These are phyloP conservation scores for Leucoagaricus sp. DNA, from an alignment of 1,284 basidiomycete species.

Conservation along the genomic window DNA sequence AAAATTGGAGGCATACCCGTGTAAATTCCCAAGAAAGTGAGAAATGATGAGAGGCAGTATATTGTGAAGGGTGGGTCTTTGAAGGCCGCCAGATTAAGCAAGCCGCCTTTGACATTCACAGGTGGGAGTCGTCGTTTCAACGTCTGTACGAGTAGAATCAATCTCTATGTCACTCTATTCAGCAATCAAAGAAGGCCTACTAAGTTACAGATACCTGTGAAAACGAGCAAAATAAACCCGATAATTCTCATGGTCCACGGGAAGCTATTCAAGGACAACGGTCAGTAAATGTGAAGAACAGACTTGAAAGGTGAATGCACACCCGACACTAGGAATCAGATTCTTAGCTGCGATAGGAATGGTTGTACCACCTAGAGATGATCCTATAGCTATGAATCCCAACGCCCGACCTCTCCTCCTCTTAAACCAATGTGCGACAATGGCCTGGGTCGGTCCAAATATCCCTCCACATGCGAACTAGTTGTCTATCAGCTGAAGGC, in stretches of 20 bases:
- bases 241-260: conserved; percentile 63
- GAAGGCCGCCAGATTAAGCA: conserved; percentile 50
- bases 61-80: conserved; percentile 41
- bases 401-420: conserved; percentile 41
- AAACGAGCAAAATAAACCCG: conserved; percentile 50
- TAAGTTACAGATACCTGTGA: conserved; percentile 45
- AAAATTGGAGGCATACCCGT: conserved; percentile 37
- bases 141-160: conserved; percentile 29
- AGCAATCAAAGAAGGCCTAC: conserved; percentile 21
- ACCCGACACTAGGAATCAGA: conserved; percentile 48
- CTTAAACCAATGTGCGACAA: conserved; percentile 55
- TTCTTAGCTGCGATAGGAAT: conserved; percentile 47
- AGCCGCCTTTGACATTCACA: conserved; percentile 39
- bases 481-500: background rate
- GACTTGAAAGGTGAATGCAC: conserved; percentile 14
- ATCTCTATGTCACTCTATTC: background rate
- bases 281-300: conserved; percentile 30
- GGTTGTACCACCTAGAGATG: conserved; percentile 47
- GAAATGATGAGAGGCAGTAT: conserved; percentile 42
- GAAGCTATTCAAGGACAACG: conserved; percentile 40
- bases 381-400: conserved; percentile 43
- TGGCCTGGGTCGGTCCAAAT: conserved; percentile 47
- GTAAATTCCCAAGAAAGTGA: conserved; percentile 58
- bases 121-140: conserved; percentile 52
- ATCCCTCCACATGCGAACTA: conserved; percentile 47